These are phyloP conservation scores for Ganoderma boninense DNA, from an alignment of 1,284 basidiomycete genomes.

Conservation along the genomic window DNA sequence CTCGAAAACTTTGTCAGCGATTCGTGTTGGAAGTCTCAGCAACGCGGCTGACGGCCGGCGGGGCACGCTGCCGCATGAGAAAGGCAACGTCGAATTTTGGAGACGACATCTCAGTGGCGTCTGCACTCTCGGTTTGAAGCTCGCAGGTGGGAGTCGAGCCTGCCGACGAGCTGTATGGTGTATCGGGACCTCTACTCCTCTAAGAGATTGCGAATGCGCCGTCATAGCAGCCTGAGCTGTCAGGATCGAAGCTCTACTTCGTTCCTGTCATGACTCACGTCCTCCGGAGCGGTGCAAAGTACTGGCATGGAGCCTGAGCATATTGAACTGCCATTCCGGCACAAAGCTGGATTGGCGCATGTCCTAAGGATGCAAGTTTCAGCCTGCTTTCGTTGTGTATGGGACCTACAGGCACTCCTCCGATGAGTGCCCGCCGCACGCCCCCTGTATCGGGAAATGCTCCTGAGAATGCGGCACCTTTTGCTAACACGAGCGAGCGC, in stretches of 20 bases:
- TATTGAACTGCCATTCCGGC: not conserved
- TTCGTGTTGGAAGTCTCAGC: not conserved
- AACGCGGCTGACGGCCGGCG: not conserved
- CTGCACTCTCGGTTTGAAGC: not conserved
- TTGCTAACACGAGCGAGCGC: too few relatives aligned
- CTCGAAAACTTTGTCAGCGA: not conserved
- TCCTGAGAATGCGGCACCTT: too few relatives aligned
- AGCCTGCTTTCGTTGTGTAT: not conserved
- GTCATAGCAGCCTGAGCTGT: too few relatives aligned
- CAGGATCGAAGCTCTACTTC: too few relatives aligned
- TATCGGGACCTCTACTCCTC: not conserved
- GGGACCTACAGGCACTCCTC: not conserved
- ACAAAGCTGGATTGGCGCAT: not conserved
- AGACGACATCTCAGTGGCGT: not conserved
- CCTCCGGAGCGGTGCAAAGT: too few relatives aligned
- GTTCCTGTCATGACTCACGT: too few relatives aligned
- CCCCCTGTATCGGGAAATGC: too few relatives aligned
- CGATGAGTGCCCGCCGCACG: too few relatives aligned
- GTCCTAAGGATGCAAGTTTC: not conserved
- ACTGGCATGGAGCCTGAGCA: too few relatives aligned
- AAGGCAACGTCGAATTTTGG: too few relatives aligned
- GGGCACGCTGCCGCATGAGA: too few relatives aligned
- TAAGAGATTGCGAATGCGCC: too few relatives aligned
- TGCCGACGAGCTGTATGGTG: not conserved
- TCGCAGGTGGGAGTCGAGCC: not conserved